Conservation (phyloP, 139 green algal species). For the Eudorina sp. region DNA sequence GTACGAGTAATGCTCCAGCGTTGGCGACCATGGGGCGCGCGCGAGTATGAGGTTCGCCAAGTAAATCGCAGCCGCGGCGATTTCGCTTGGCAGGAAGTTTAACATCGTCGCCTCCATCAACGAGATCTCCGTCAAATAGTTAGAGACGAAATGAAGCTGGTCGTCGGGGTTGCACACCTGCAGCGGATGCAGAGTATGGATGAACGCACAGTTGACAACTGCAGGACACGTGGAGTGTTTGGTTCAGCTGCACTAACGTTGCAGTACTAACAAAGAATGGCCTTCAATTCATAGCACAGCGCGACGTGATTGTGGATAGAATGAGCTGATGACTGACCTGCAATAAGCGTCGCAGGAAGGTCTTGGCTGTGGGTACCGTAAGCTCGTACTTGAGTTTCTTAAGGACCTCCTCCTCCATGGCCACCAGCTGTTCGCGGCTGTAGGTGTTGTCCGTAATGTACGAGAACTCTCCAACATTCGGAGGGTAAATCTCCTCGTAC, state of each 20-base stretch:
- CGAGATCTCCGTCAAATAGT: constrained; percentile 92
- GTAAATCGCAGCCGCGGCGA: constrained; percentile 87
- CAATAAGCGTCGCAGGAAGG: constrained; percentile 87
- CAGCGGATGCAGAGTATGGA: background rate
- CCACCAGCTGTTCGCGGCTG: constrained; percentile 85
- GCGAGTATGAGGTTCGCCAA: constrained; percentile 79
- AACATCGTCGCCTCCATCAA: constrained; percentile 91
- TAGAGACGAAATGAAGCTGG: constrained; percentile 77
- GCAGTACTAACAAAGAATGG: too few species aligned
- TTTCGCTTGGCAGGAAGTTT: constrained; percentile 80
- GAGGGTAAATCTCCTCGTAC: constrained; percentile 98
- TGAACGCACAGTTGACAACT: too few species aligned
- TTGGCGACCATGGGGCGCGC: constrained; percentile 55
- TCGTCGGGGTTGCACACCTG: constrained; percentile 70
- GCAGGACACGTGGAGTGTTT: too few species aligned
- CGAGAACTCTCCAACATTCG: constrained; percentile 92
- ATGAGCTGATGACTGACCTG: constrained; percentile 49
- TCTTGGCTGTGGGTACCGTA: constrained; percentile 91
- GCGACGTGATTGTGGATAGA: too few species aligned
- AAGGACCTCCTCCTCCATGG: constrained; percentile 90
- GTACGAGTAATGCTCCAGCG: constrained; percentile 61
- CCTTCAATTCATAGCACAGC: too few species aligned
- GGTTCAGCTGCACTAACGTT: too few species aligned
- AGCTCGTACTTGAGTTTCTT: constrained; percentile 91
- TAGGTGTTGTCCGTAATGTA: constrained; percentile 99